Base-by-base conservation (phyloP, 2,329 filamentous ascomycete species). In the Delphinella strobiligena region DNA sequence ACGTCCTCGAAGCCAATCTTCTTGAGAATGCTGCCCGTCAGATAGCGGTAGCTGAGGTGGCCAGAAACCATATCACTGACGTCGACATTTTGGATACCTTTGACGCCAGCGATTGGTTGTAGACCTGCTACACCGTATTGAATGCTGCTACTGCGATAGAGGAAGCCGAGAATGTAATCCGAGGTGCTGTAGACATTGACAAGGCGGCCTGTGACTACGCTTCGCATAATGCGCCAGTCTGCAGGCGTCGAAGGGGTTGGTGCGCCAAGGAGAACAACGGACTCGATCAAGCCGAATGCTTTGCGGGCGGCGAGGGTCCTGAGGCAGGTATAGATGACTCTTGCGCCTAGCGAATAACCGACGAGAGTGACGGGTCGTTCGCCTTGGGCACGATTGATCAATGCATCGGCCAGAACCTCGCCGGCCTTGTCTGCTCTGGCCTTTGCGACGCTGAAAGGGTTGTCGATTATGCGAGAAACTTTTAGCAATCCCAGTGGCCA, bases 151-250 rank as follows among this genome's bases (percentile, higher is more conserved):
- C 85, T 80, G 33, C 88, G 78, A 58, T 95, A 94, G 14, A 94
- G 66, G 55, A 94, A 89, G 1, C 78, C 87, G 1, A 95, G 75
- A 22, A 95, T 78, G 52, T 85, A 83, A 59, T 95, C 88, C 44
- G 91, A 88, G 38, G 80, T 77, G 2, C 84, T 89, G 61, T 81
- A 94, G 7, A 89, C 85, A 50, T 95, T 95, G 50, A 93, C 81
- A 5, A 94, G 70, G 42, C 82, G 74, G 2, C 88, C 87, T 2
- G 80, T 75, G 1, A 93, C 86, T 1, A 89, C 84, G 33, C 74
- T 76, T 19, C 85, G 75, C 48, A 93, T 75, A 29, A 75, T 68
- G 33, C 79, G 72, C 88, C 88, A 95, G 49, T 86, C 76, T 1
- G 69, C 69, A 0, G 73, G 61, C 33, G 80, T 74, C 0, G 80